Conservation (phyloP, 768 basidiomycete species). For the Termitomyces eurrhizus region DNA sequence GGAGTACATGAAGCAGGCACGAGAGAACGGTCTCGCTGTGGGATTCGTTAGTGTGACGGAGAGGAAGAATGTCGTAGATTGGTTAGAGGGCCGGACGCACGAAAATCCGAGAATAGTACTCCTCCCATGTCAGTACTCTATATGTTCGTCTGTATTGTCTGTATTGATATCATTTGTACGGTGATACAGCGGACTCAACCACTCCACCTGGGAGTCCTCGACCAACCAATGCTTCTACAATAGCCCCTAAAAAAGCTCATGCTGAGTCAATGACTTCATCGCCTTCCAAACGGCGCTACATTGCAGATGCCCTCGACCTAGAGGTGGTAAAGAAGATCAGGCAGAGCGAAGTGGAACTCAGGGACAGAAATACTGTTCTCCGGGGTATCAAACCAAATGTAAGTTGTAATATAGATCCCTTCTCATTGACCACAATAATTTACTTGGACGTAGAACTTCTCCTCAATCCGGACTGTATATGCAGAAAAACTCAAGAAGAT, state of each 20-base stretch:
- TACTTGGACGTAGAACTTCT: conserved; percentile 67
- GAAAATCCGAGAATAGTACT: conserved; percentile 51
- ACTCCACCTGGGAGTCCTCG: conserved; percentile 43
- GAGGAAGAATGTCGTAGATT: conserved; percentile 81
- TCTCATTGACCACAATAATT: not conserved
- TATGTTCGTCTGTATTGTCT: not conserved
- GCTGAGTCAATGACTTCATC: conserved; percentile 35
- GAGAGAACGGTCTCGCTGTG: conserved; percentile 67
- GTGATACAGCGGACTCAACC: conserved; percentile 40
- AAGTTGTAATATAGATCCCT: conserved; percentile 20
- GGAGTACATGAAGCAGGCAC: conserved; percentile 86
- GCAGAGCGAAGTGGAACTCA: conserved; percentile 71
- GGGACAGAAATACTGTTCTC: conserved; percentile 79
- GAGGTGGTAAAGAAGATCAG: conserved; percentile 87
- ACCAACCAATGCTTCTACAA: conserved; percentile 19
- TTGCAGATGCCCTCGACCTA: conserved; percentile 70
- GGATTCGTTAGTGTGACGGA: conserved; percentile 87
- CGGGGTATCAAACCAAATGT: conserved; percentile 84
- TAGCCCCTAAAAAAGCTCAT: conserved; percentile 25
- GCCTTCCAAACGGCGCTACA: conserved; percentile 71
- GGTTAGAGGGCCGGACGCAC: conserved; percentile 59
- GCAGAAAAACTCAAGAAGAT: conserved; percentile 77
- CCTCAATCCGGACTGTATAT: conserved; percentile 59
- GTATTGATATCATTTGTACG: not conserved
- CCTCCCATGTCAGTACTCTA: conserved; percentile 33